phyloP scores from a whole-genome alignment of 2,329 filamentous ascomycete genomes.

The Sarocladium kiliense region DNA sequence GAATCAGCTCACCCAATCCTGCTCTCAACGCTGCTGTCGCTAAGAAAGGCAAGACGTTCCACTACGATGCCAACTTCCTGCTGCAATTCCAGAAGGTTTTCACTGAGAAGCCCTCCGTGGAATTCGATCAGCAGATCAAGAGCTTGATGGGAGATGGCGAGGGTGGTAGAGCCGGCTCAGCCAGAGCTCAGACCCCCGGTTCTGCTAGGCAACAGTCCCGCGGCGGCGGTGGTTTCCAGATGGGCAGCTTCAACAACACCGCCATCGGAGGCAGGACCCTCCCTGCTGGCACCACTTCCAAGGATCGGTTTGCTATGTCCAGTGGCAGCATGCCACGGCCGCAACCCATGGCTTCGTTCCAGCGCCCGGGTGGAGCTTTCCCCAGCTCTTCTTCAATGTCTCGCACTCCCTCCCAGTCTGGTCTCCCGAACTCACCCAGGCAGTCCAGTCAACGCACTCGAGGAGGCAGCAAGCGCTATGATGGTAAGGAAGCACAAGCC shows the following conservation, averaged over 20 bases:
- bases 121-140: constrained; percentile 90
- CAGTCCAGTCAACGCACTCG: constrained; percentile 57
- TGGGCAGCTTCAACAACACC: constrained; percentile 63
- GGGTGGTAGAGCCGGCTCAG: constrained; percentile 54
- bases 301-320: constrained; percentile 66
- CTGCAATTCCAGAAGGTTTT: constrained; percentile 95
- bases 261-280: constrained; percentile 46
- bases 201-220: constrained; percentile 47
- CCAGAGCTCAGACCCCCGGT: constrained; percentile 48
- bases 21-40: constrained; percentile 76
- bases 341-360: constrained; percentile 28
- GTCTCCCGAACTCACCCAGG: constrained; percentile 67
- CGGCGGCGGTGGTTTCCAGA: constrained; percentile 47
- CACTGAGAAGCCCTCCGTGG: constrained; percentile 90
- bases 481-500: constrained; percentile 59
- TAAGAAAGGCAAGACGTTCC: constrained; percentile 78
- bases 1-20: constrained; percentile 85
- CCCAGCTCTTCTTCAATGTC: constrained; percentile 55
- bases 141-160: constrained; percentile 75
- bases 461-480: constrained; percentile 58
- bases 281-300: constrained; percentile 71
- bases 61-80: constrained; percentile 93
- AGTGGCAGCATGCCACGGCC: constrained; percentile 46
- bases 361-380: constrained; percentile 48
- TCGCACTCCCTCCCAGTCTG: constrained; percentile 57